phyloP scores from a whole-genome alignment of 352 stramenopile genomes.

The Pythium myriotylum region DNA sequence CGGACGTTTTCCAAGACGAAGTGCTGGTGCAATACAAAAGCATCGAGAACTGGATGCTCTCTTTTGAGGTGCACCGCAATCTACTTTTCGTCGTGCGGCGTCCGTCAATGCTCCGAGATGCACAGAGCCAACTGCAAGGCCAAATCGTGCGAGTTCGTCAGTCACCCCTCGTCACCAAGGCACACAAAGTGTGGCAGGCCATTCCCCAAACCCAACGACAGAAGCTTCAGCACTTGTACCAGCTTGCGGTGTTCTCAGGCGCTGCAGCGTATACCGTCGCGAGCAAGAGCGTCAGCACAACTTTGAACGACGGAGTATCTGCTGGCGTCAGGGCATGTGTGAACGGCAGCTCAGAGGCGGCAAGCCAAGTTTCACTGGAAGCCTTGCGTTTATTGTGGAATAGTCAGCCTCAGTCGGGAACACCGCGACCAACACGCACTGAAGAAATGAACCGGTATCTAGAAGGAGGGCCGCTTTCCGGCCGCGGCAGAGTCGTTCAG shows the following conservation, averaged over 20 bases:
- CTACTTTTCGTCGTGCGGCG: conserved; percentile 63
- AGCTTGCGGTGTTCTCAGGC: conserved; percentile 52
- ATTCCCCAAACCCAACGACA: conserved; percentile 42
- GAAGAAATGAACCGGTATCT: conserved; percentile 43
- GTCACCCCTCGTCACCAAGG: conserved; percentile 43
- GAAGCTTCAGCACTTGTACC: conserved; percentile 47
- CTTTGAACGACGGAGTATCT: conserved; percentile 39
- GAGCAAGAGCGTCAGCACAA: conserved; percentile 36
- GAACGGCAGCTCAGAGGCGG: conserved; percentile 41
- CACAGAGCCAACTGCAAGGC: conserved; percentile 52
- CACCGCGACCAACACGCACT: conserved; percentile 18
- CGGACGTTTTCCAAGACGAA: conserved; percentile 69
- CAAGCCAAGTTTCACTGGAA: conserved; percentile 50
- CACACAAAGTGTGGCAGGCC: conserved; percentile 46
- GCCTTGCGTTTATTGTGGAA: conserved; percentile 58
- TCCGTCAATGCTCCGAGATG: conserved; percentile 56
- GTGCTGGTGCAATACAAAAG: conserved; percentile 59
- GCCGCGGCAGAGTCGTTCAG: conserved; percentile 52
- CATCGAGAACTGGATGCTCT: conserved; percentile 59
- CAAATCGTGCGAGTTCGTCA: conserved; percentile 54
- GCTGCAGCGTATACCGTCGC: conserved; percentile 45
- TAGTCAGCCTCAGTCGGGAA: not conserved
- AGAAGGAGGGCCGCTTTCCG: conserved; percentile 45
- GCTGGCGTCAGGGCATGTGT: conserved; percentile 46
- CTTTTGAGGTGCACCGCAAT: conserved; percentile 71